phyloP scores from a whole-genome alignment of 208 protist species.

The Trypanosoma cruzi region DNA sequence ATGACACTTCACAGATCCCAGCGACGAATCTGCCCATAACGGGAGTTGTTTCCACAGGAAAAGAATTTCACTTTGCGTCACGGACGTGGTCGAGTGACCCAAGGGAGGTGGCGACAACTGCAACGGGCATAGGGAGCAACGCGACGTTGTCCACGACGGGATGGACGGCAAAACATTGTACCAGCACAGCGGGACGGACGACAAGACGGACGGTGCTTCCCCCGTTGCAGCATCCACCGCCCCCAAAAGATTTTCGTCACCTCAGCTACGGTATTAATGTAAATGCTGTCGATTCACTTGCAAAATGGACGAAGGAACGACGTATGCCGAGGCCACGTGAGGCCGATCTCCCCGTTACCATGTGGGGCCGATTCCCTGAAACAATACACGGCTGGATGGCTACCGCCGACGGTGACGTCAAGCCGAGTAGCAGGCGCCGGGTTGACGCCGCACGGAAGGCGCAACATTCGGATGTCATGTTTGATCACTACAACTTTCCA shows the following conservation, averaged over 20 bases:
- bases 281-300: constrained; percentile 1
- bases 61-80: background rate
- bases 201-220: constrained; percentile 10
- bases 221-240: background rate
- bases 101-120: background rate
- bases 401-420: constrained; percentile 15
- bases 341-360: constrained; percentile 20
- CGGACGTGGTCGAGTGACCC: background rate
- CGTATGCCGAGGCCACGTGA: constrained; percentile 2
- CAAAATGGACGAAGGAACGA: constrained; percentile 17
- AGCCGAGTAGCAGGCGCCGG: background rate
- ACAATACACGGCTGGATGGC: constrained; percentile 17
- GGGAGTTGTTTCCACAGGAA: background rate
- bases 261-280: background rate
- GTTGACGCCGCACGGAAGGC: constrained; percentile 11
- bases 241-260: background rate
- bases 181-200: background rate
- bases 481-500: constrained; percentile 38
- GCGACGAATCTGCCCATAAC: too few species aligned
- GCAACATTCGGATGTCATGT: constrained; percentile 28
- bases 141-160: too few species aligned
- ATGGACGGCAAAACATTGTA: background rate
- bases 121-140: background rate
- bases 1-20: background rate
- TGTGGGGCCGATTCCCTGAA: constrained; percentile 27